Base-by-base conservation (phyloP, 805 yeast species). In the Clavispora carvajalis region DNA sequence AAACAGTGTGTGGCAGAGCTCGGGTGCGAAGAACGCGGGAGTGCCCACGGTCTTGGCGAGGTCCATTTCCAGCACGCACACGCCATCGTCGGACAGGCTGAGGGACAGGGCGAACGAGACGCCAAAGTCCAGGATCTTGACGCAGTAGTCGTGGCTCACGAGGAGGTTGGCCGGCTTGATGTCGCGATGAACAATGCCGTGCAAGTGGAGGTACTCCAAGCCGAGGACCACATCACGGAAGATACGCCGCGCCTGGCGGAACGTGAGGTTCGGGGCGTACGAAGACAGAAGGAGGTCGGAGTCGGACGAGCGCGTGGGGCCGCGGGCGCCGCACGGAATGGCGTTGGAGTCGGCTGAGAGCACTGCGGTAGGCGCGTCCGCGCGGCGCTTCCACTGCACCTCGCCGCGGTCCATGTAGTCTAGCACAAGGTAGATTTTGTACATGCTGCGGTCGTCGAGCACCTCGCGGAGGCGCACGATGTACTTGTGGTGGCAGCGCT, bases 1-100 rank as follows among this genome's bases (percentile, higher is more conserved):
- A 38, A 60, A 73, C 40, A 74, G 77, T 1, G 85, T 80, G 39
- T 74, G 72, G 57, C 96, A 90, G 35, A 90, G 70, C 58, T 93
- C 99, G 1, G 65, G 65, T 0, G 98, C 95, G 54, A 89, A 82
- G 60, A 91, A 91, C 0, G 96, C 97, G 2, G 98, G 98, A 0
- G 98, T 91, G 5, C 98, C 99, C 0, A 95, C 98, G 0, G 98
- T 91, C 60, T 90, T 91, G 1, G 96, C 95, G 46, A 91, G 69
- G 52, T 91, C 97, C 41, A 80, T 67, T 46, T 89, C 96, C 43
- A 58, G 57, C 16, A 65, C 57, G 19, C 59, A 45, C 41, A 59
- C 58, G 12, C 65, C 66, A 22, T 76, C 78, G 37, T 77, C 79
- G 21, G 55, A 56, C n/a, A 63, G 71, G 42, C 52, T 56, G 34